These are phyloP conservation scores for Saccharomyces hybrid DNA, from an alignment of 1,139 yeast genomes.

Conservation along the genomic window DNA sequence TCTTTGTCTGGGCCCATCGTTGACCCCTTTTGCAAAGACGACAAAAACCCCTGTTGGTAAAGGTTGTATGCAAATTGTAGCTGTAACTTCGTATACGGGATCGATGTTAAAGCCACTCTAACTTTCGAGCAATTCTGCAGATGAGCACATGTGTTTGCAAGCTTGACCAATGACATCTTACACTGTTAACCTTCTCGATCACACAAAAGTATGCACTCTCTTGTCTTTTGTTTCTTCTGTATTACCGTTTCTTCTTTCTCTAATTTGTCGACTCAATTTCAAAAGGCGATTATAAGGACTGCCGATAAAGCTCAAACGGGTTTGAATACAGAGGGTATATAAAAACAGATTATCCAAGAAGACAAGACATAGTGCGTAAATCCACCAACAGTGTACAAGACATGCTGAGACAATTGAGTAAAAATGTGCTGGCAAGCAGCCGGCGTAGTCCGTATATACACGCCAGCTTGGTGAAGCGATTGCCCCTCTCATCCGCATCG, in stretches of 20 bases:
- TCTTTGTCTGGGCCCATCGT: constrained; percentile 72
- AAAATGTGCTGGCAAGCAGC: not conserved
- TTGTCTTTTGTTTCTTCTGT: not conserved
- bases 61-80: constrained; percentile 76
- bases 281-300: not conserved
- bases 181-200: not conserved
- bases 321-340: no score
- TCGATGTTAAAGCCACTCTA: constrained; percentile 62
- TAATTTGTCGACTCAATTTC: not conserved
- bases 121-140: constrained; percentile 82
- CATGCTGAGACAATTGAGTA: not conserved
- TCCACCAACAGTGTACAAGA: no score
- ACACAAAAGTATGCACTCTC: not conserved
- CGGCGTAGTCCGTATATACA: not conserved
- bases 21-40: constrained; percentile 83
- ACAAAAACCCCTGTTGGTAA: constrained; percentile 84
- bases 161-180: constrained; percentile 72
- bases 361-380: no score
- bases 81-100: constrained; percentile 80
- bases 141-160: constrained; percentile 84
- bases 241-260: not conserved
- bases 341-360: no score
- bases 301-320: not conserved
- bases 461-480: not conserved
- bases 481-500: not conserved